phyloP scores from a whole-genome alignment of 2,329 filamentous ascomycete genomes.

The Aureobasidium pullulans region DNA sequence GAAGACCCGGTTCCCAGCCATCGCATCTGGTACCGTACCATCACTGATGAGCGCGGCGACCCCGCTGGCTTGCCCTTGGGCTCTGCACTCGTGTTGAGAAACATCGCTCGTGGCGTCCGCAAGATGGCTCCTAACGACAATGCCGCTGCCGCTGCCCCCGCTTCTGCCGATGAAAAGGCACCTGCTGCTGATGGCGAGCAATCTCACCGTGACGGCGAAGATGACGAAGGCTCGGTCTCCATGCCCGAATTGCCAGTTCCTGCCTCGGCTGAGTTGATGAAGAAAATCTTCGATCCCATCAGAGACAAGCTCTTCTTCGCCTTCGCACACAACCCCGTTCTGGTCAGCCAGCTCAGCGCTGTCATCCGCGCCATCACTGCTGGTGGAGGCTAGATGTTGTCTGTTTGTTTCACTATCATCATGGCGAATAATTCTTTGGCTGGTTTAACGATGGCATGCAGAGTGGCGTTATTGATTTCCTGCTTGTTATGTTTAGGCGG shows the following conservation, averaged over 20 bases:
- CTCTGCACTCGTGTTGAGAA: conserved; percentile 68
- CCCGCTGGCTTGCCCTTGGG: conserved; percentile 73
- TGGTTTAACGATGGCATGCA: neutral
- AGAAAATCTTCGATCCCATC: conserved; percentile 59
- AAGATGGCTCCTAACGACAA: conserved; percentile 22
- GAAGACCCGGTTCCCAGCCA: conserved; percentile 16
- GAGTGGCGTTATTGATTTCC: neutral
- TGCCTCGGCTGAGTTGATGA: conserved; percentile 48
- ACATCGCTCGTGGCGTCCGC: conserved; percentile 53
- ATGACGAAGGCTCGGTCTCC: conserved; percentile 41
- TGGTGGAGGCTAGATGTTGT: conserved; percentile 26
- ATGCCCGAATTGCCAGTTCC: conserved; percentile 37
- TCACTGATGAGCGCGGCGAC: conserved; percentile 44
- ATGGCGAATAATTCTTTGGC: neutral
- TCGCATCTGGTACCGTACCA: conserved; percentile 36
- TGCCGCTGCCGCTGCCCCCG: conserved; percentile 18
- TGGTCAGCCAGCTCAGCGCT: conserved; percentile 30
- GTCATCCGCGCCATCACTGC: conserved; percentile 13
- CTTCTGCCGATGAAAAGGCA: neutral
- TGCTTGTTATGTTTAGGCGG: neutral
- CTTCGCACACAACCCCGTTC: conserved; percentile 55
- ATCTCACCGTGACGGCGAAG: conserved; percentile 53
- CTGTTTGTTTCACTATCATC: neutral
- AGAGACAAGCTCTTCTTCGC: conserved; percentile 60
- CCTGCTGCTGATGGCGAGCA: neutral